Evolutionary conservation across 2,329 filamentous ascomycete genomes (phyloP).

Genomic region (Cercospora sojina): DNA sequence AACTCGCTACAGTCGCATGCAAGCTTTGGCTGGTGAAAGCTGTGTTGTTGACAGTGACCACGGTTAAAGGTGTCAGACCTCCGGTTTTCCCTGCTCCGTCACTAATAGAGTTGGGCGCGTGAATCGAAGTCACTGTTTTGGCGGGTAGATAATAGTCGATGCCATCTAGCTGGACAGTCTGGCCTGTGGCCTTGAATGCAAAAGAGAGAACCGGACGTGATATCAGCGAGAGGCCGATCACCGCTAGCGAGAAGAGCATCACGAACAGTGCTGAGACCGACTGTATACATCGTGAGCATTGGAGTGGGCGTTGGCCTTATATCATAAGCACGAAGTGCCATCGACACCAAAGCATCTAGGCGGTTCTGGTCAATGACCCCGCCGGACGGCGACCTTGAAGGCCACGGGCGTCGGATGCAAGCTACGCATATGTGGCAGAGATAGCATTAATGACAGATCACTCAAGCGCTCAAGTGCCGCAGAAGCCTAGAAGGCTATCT

Average conservation of each 20-base stretch:
- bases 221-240: background rate
- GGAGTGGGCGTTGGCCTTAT: background rate
- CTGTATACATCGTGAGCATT: background rate
- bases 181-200: conserved; percentile 39
- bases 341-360: background rate
- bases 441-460: background rate
- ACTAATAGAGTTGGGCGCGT: conserved; percentile 21
- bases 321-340: background rate
- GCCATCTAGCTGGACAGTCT: conserved; percentile 43
- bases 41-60: conserved; percentile 35
- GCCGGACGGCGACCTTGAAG: background rate
- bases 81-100: conserved; percentile 25
- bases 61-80: conserved; percentile 43
- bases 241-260: background rate
- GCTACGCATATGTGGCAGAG: background rate
- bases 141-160: conserved; percentile 45
- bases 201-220: background rate
- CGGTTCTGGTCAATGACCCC: background rate
- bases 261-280: background rate
- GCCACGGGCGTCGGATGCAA: background rate
- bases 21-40: conserved; percentile 31
- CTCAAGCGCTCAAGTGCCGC: background rate
- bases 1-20: conserved; percentile 32
- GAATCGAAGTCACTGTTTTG: conserved; percentile 38
- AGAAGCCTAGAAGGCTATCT: background rate